Base-by-base conservation (phyloP, 2,329 filamentous ascomycete species). In the Akanthomyces uredinophilus region DNA sequence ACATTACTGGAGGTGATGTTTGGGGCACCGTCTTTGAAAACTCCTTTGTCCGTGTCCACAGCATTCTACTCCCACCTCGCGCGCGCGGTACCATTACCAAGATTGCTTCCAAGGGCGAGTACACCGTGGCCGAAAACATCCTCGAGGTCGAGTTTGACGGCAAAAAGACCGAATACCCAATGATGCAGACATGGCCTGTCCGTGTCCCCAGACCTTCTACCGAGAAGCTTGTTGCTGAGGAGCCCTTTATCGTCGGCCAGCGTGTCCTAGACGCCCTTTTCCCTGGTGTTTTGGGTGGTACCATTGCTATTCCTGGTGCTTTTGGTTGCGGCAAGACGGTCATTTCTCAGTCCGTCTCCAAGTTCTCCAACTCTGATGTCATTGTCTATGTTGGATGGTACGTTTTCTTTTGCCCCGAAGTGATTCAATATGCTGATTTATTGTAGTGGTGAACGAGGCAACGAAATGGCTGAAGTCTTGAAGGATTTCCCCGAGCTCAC, bases 291-390 rank as follows among this genome's bases (percentile, higher is more conserved):
- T 92, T 96, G 80, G 95, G 95, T 76, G 95, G 95, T 74, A 99
- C 95, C 50, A 92, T 98, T 68, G 96, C 94, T 74, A 99, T 99
- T 73, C 95, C 95, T 29, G 95, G 95, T 74, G 95, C 95, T 78
- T 99, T 99, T 75, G 95, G 95, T 67, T 99, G 95, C 73, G 95
- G 95, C 74, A 99, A 99, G 87, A 99, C 95, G 71, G 95, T 99
- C 81, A 99, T 99, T 79, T 93, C 89, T 72, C 95, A 99, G 80
- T 96, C 92, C 64, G 90, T 99, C 66, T 99, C 95, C 77, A 99
- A 99, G 80, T 99, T 99, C 83, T 99, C 95, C 73, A 99, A 99
- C 87, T 95, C 90, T 76, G 95, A 99, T 75, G 91, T 98, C 72
- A 99, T 99, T 69, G 91, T 99, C 70, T 99, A 99, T 75, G 95